These are phyloP conservation scores for Fusarium sp. DNA, from an alignment of 2,329 filamentous ascomycete species.

Conservation along the genomic window DNA sequence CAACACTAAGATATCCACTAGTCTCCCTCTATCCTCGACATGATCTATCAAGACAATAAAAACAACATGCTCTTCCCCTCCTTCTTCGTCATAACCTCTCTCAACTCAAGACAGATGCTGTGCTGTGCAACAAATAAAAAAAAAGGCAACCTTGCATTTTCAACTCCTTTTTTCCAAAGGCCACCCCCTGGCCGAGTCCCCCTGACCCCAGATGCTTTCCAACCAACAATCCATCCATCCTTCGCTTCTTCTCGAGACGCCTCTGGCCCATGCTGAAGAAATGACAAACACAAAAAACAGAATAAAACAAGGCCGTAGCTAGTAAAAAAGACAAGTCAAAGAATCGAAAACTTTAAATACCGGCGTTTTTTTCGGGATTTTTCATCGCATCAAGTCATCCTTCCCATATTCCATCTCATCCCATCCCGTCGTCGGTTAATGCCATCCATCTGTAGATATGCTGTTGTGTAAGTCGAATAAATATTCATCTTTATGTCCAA, in stretches of 20 bases:
- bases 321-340: conserved; percentile 32
- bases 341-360: conserved; percentile 29
- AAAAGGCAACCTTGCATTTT: conserved; percentile 19
- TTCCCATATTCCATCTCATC: conserved; percentile 17
- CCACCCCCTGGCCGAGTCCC: conserved; percentile 21
- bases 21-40: conserved; percentile 31
- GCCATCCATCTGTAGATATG: conserved; percentile 15
- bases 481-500: conserved; percentile 5
- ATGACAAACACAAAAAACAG: conserved; percentile 14
- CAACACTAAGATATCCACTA: conserved; percentile 24
- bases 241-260: conserved; percentile 28
- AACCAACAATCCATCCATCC: conserved; percentile 7
- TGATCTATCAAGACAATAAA: conserved; percentile 29
- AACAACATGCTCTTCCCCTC: conserved; percentile 3
- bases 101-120: conserved; percentile 21
- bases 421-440: conserved; percentile 30
- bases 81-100: neutral
- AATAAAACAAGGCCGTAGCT: conserved; percentile 20
- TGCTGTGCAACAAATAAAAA: conserved; percentile 17
- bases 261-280: conserved; percentile 34
- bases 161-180: conserved; percentile 33
- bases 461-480: conserved; percentile 27
- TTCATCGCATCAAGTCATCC: conserved; percentile 29
- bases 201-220: conserved; percentile 18
- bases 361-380: conserved; percentile 31